Evolutionary conservation across 768 basidiomycete genomes (phyloP), one percentile per base, ranked within the genome.

Genomic region (Mycena maculata): DNA sequence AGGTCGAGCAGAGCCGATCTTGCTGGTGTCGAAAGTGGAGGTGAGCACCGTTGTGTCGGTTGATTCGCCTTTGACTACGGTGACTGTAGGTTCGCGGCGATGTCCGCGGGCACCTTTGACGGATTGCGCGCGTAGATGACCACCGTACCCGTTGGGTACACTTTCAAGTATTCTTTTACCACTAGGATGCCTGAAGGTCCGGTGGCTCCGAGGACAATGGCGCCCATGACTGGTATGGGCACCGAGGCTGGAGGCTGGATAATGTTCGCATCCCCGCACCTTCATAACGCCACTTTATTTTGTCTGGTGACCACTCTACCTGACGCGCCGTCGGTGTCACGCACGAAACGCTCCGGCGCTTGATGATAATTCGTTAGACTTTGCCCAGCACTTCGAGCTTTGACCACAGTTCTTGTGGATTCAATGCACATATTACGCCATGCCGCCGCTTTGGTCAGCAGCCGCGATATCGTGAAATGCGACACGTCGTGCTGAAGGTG

Each of bases 121-220:
- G 53, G 53, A 12, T 4, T 39, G 23, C 53, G 53, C 38, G 53
- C 53, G n/a, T 55, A 55, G 53, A 55, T 20, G 53, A 55, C 53
- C 38, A 20, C 31, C 38, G 53, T 55, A 16, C 53, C 53, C 22
- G 53, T 27, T 1, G 39, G 53, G 38, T 55, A 55, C 1, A 55
- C 38, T 20, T 20, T 55, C 3, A 41, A 27, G 13, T 55, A 55
- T 55, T 55, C 53, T 18, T 41, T 55, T 33, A 55, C 53, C 4
- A 55, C 13, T 2, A 55, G 53, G 25, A 55, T 55, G 36, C 53
- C 53, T 55, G 53, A 55, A 22, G 53, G 22, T 18, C 53, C 53
- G 25, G 53, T 55, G 38, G 53, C 53, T 39, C 53, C 39, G 50
- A 52, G 53, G 53, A 55, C 18, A 33, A 55, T 41, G 36, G 39